Base-by-base conservation (phyloP, 202 grass and related monocot genomes). In the Bolboschoenoplectus hybrid region DNA sequence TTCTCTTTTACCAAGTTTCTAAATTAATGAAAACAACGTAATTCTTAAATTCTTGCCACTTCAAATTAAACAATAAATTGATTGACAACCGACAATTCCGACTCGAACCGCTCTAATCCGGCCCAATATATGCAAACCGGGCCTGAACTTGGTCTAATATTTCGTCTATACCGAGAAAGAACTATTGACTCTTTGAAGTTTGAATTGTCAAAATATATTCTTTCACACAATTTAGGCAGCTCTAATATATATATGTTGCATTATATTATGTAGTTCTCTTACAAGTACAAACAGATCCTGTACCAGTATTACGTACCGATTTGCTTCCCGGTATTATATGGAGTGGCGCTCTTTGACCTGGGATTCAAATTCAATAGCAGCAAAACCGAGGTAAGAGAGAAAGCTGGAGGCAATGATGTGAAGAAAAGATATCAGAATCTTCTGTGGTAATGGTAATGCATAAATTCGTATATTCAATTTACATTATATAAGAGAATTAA, bases 381-480 rank as follows among this genome's bases (percentile, higher is more conserved):
- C 74, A 79, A 57, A 55, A 70, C 49, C 20, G 49, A 80, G 74
- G 36, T 52, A 55, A 58, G 2, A 56, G 39, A 5, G 2, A 39
- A 80, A 58, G 74, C 74, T 63, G 17, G 47, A 41, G 69, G 72
- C 49, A 50, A 76, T 76, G 44, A 53, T 77, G 16, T 76, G 72
- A 0, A 53, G 2, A 74, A 71, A 40, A 71, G 35, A 70, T 11
- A 32, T 4, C n/a, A 56, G 3, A 78, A 16, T 78, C 74, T 78
- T 78, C 51, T 78, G 46, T 78, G 45, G 74, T n/a, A 9, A 34
- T 56, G 20, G 13, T 35, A 78, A 47, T 56, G 20, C 11, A 6
- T 49, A 13, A 78, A 39, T 51, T 76, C n/a, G 10, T 67, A 20
- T 11, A 67, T 67, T 67, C 7, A 63, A 63, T 32, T 63, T 26